Evolutionary conservation across 768 basidiomycete species (phyloP), one percentile per base, ranked within the genome.

Genomic region (Termitomyces titanicus): DNA sequence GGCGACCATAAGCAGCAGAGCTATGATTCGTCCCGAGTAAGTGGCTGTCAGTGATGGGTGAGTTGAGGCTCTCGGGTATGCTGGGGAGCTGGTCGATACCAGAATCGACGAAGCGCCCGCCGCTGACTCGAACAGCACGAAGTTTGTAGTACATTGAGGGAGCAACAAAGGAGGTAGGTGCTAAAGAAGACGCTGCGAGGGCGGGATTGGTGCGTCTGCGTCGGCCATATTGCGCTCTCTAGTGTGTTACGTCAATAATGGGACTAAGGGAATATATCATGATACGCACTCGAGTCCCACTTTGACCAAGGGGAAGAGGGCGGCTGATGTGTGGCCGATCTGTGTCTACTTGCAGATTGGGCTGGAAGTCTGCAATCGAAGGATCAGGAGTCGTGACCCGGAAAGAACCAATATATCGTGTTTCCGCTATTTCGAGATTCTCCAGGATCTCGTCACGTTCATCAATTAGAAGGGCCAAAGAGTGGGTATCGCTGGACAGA

Each of bases 81-180:
- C 79, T 80, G 38, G 77, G 74, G 51, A 72, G 68, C 54, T 68
- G 68, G 57, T 70, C 75, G 25, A 68, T 62, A 15, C 63, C 74
- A 4, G 74, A 70, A 57, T 80, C 79, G 11, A 77, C 73, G 51
- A 84, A 80, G 33, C 79, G 74, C 5, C 85, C 85, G 20, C 80
- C 83, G 52, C 73, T 84, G 24, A 90, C 74, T 49, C 74, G 77
- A 3, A 88, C 74, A 24, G 78, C 73, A 22, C 84, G 79, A 31
- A 92, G 78, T 64, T 86, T 85, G 73, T 92, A 92, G 66, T 87
- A 92, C 52, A 85, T 81, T 6, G 86, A 88, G 7, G 89, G 89
- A 5, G 87, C 88, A 9, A 91, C 83, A 63, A 90, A 92, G 5
- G 87, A 86, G 17, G 85, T 85, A 4, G 89, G 89, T 1, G 86